Evolutionary conservation across 768 basidiomycete genomes (phyloP), one percentile per base, ranked within the genome.

Genomic region (Vararia minispora): DNA sequence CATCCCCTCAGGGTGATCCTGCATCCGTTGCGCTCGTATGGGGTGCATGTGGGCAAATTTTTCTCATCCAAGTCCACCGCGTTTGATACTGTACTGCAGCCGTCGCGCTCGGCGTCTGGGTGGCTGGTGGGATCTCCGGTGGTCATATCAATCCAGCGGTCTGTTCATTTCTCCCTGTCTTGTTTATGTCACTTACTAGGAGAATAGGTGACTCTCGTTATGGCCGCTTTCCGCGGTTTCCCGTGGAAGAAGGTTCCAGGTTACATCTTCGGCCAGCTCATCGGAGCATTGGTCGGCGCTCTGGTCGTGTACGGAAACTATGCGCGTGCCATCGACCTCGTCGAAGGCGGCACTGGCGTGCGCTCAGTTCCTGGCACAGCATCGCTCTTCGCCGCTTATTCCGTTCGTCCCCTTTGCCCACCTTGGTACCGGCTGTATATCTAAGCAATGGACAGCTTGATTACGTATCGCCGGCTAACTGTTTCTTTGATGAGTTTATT

Each of bases 221-320:
- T 86, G 31, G 81, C 80, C 4, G 62, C 72, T 2, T 75, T 76
- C 55, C 74, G 85, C 45, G 68, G 66, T 32, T 87, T 89, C 57
- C 82, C 86, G 0, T 81, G 81, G 79, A 68, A 66, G 47, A 88
- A 88, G 53, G 86, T 86, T 0, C 86, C 86, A 0, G 66, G 48
- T 16, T 86, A 76, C 53, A 69, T 81, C 32, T 50, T 74, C 34
- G 69, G 76, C 0, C 81, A 84, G 52, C 41, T 78, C 14, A 53
- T 82, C 34, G 81, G 80, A 16, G 79, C 59, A 4, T 47, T 79
- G 24, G 62, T 68, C 31, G 81, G 77, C 13, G 71, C 70, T 11
- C 69, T 67, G 1, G 51, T 76, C 28, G 55, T 74, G 23, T 82
- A 80, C 45, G 78, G 63, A 5, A 75, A 76, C 48, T 83, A 79